Evolutionary conservation across 768 basidiomycete species (phyloP).

Genomic region (Lactarius evosmus): DNA sequence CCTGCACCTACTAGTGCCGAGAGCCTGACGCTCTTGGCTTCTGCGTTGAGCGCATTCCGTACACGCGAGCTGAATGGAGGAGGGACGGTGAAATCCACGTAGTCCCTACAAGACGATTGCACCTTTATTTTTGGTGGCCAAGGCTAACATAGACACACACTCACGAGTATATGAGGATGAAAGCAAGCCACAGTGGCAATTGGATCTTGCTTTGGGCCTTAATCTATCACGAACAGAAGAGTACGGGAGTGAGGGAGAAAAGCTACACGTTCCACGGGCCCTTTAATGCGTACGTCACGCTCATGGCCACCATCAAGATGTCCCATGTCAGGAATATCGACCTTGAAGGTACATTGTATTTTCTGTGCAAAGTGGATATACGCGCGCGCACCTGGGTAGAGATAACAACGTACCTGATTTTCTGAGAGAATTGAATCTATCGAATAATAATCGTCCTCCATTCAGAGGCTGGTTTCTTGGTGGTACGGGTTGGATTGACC

Average conservation of each 20-base stretch:
- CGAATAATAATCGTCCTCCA: constrained; percentile 93
- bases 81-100: constrained; percentile 86
- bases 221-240: constrained; percentile 50
- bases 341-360: constrained; percentile 90
- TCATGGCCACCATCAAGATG: constrained; percentile 86
- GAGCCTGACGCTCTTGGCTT: constrained; percentile 79
- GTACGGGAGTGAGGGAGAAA: background rate
- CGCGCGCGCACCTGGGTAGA: background rate
- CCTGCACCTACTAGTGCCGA: constrained; percentile 82
- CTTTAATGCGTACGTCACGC: constrained; percentile 53
- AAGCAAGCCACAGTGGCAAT: constrained; percentile 89
- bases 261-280: background rate
- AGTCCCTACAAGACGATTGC: constrained; percentile 56
- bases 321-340: constrained; percentile 80
- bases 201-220: constrained; percentile 71
- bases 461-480: too few relatives aligned
- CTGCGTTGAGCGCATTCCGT: constrained; percentile 83
- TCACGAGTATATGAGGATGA: constrained; percentile 79
- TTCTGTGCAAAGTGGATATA: constrained; percentile 48
- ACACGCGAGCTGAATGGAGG: constrained; percentile 73
- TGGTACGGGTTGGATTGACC: too few relatives aligned
- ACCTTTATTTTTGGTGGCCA: background rate
- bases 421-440: constrained; percentile 89
- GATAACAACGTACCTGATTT: constrained; percentile 63
- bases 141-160: constrained; percentile 25